These are phyloP conservation scores for Alternaria brassicae DNA, from an alignment of 2,329 filamentous ascomycete genomes.

Conservation along the genomic window DNA sequence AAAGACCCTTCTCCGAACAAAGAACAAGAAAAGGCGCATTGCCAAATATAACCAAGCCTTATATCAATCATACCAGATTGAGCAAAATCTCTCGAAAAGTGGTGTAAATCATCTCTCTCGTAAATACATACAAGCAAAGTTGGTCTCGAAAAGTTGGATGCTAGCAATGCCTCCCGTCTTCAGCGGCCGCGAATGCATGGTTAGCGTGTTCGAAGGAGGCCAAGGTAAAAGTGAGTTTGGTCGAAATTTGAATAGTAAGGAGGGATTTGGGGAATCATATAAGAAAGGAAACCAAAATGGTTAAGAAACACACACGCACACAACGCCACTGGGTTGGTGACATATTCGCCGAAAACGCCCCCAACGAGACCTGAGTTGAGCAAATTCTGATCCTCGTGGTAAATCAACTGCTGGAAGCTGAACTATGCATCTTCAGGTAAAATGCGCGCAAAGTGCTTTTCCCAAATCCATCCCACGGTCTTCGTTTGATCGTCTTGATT, in stretches of 20 bases:
- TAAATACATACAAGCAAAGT: slow-evolving; percentile 15
- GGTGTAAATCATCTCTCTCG: slow-evolving; percentile 12
- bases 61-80: slow-evolving; percentile 5
- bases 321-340: slow-evolving; percentile 2
- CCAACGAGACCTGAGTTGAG: not conserved
- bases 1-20: not conserved
- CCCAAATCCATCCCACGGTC: slow-evolving; percentile 97
- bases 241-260: not conserved
- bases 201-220: not conserved
- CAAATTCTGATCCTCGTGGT: not conserved
- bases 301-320: not conserved
- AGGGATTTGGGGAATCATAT: slow-evolving; percentile 25
- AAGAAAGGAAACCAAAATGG: slow-evolving; percentile 6
- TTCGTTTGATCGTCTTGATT: slow-evolving; percentile 89
- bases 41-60: not conserved
- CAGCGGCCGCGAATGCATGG: not conserved
- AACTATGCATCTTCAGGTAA: slow-evolving; percentile 45
- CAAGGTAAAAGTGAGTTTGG: not conserved
- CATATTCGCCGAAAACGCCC: slow-evolving; percentile 4
- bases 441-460: slow-evolving; percentile 79
- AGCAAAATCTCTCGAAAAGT: not conserved
- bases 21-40: not conserved
- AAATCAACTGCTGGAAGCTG: not conserved
- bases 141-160: slow-evolving; percentile 3
- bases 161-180: not conserved